Evolutionary conservation across 2,329 filamentous ascomycete genomes (phyloP).

Genomic region (Juglanconis sp.): DNA sequence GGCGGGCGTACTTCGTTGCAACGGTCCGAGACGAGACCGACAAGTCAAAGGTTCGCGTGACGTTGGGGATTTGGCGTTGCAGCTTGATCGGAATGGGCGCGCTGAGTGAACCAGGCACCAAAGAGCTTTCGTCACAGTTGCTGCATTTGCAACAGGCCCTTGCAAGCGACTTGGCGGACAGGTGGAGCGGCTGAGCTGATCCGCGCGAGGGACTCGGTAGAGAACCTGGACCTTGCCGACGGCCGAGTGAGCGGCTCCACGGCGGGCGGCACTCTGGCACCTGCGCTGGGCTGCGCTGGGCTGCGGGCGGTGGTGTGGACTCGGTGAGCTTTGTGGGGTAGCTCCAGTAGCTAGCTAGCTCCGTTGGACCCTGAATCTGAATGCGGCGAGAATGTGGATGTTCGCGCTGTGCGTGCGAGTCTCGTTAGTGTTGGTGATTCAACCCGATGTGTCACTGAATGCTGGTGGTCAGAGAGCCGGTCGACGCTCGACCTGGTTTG

Average conservation of each 20-base stretch:
- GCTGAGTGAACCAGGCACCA: slow-evolving; percentile 10
- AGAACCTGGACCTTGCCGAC: background rate
- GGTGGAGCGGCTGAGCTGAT: background rate
- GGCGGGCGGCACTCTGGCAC: too few species aligned
- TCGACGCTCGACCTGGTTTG: too few species aligned
- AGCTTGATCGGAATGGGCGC: background rate
- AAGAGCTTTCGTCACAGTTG: slow-evolving; percentile 16
- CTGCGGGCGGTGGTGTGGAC: background rate
- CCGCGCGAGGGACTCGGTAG: background rate
- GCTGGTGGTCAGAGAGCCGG: too few species aligned
- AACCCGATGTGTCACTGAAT: too few species aligned
- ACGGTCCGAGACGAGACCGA: background rate
- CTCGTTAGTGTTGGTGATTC: too few species aligned
- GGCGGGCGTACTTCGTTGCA: background rate
- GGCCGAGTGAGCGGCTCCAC: background rate
- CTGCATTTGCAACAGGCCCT: background rate
- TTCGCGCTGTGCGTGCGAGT: too few species aligned
- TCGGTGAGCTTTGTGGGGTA: slow-evolving; percentile 13
- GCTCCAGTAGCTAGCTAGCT: slow-evolving; percentile 4
- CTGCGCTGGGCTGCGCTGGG: too few species aligned
- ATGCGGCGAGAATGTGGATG: too few species aligned
- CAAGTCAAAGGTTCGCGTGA: background rate
- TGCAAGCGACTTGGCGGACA: slow-evolving; percentile 1
- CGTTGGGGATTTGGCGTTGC: slow-evolving; percentile 1
- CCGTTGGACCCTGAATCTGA: background rate